These are phyloP conservation scores for Aspergillus aculeatinus DNA, from an alignment of 2,329 filamentous ascomycete species.

Conservation along the genomic window DNA sequence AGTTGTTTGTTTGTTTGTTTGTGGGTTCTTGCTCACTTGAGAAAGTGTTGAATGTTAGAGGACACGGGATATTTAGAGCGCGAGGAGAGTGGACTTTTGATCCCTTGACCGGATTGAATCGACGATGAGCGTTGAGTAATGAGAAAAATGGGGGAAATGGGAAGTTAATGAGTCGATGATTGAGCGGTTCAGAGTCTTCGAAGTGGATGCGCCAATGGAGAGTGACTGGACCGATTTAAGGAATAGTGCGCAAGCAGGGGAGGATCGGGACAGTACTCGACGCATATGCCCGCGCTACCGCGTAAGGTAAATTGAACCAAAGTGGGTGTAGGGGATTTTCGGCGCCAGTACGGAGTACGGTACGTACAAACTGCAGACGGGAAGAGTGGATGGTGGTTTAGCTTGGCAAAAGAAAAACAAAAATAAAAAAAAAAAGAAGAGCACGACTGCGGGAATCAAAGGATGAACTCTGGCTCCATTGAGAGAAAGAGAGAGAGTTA, in stretches of 20 bases:
- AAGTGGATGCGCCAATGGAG: constrained; percentile 32
- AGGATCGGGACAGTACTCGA: constrained; percentile 21
- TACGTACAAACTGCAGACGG: background rate
- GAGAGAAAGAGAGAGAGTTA: background rate
- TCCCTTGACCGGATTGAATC: constrained; percentile 5
- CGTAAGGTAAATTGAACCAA: constrained; percentile 9
- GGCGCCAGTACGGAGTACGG: background rate
- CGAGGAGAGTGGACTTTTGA: constrained; percentile 15
- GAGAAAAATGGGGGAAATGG: constrained; percentile 6
- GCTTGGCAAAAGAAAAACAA: background rate
- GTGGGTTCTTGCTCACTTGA: background rate
- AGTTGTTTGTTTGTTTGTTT: background rate
- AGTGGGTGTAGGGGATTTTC: background rate
- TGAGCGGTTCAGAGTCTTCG: constrained; percentile 23
- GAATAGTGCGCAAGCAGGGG: constrained; percentile 28
- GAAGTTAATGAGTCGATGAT: constrained; percentile 13
- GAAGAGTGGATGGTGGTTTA: background rate
- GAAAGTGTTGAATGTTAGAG: background rate
- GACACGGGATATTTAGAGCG: constrained; percentile 6
- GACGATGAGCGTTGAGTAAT: constrained; percentile 1
- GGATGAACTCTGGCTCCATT: background rate
- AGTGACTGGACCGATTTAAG: constrained; percentile 21
- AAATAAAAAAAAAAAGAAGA: background rate
- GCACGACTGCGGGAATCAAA: background rate
- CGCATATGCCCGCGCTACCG: constrained; percentile 18